These are phyloP conservation scores for Candida smagusa DNA, from an alignment of 1,139 yeast genomes.

Conservation along the genomic window DNA sequence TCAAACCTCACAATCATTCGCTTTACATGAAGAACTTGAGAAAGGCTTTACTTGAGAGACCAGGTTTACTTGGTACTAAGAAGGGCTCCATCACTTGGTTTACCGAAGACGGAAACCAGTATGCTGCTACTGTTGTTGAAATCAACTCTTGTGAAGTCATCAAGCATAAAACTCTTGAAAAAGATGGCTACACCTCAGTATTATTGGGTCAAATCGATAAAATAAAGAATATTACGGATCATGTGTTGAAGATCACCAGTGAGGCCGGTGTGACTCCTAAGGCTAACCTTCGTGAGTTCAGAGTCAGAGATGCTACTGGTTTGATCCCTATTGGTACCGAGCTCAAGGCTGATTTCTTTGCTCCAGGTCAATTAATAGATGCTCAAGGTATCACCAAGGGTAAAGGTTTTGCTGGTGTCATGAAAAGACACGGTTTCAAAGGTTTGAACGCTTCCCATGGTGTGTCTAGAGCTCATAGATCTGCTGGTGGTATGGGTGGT, in stretches of 20 bases:
- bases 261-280: slow-evolving; percentile 86
- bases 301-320: slow-evolving; percentile 63
- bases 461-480: slow-evolving; percentile 89
- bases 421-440: slow-evolving; percentile 90
- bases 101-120: slow-evolving; percentile 61
- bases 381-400: slow-evolving; percentile 80
- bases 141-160: slow-evolving; percentile 86
- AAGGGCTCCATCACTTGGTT: slow-evolving; percentile 90
- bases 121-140: slow-evolving; percentile 83
- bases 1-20: slow-evolving; percentile 50
- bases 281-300: slow-evolving; percentile 68
- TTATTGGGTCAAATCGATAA: slow-evolving; percentile 84
- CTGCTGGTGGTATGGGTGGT: slow-evolving; percentile 97
- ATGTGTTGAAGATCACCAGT: slow-evolving; percentile 74
- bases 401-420: slow-evolving; percentile 97
- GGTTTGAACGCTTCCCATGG: slow-evolving; percentile 96
- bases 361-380: slow-evolving; percentile 81
- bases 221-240: slow-evolving; percentile 60
- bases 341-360: slow-evolving; percentile 79
- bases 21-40: slow-evolving; percentile 58
- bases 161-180: slow-evolving; percentile 60
- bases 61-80: slow-evolving; percentile 82
- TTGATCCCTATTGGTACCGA: slow-evolving; percentile 76
- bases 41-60: slow-evolving; percentile 66
- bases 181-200: slow-evolving; percentile 81